Evolutionary conservation across 2,329 filamentous ascomycete genomes (phyloP), one percentile per base, ranked within the genome.

Genomic region (Colletotrichum chrysophilum): DNA sequence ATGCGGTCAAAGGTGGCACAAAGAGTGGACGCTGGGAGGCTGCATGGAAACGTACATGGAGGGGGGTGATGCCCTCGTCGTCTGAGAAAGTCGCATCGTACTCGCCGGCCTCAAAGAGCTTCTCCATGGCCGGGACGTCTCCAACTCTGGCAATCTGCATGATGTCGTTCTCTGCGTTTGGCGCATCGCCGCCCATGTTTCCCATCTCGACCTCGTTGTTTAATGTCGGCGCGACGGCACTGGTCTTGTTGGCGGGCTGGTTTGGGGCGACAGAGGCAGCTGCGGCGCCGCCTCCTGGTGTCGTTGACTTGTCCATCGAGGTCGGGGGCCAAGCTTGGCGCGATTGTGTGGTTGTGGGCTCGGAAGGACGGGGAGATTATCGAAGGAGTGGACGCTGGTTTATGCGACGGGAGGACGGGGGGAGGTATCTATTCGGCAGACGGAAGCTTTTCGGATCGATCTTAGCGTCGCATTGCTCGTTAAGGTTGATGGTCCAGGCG

Each of bases 61-160:
- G 87, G 77, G 97, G 96, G 55, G 96, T 98, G 83, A 99, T 98
- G 82, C 95, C 96, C 85, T 99, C 96, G 70, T 94, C 94, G 82
- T 99, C 97, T 71, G 90, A 91, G 84, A 96, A 97, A 69, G 92
- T 95, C 66, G 95, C 95, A 83, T 95, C 94, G 83, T 91, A 95
- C 80, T 94, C 95, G 79, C 94, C 94, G 73, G 91, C 91, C 82
- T 96, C 95, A 79, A 98, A 98, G 67, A 99, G 89, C 87, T 93
- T 96, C 87, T 98, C 94, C 88, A 99, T 97, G 69, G 92, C 94
- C 9, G 90, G 88, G 76, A 98, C 91, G 82, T 99, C 96, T 73
- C 97, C 97, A 79, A 98, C 86, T 76, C 97, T 91, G 55, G 97
- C 96, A 83, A 98, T 87, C 87, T 98, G 96, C 96, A 99, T 98